These are phyloP conservation scores for Aspergillus piperis DNA, from an alignment of 2,329 filamentous ascomycete genomes.

Conservation along the genomic window DNA sequence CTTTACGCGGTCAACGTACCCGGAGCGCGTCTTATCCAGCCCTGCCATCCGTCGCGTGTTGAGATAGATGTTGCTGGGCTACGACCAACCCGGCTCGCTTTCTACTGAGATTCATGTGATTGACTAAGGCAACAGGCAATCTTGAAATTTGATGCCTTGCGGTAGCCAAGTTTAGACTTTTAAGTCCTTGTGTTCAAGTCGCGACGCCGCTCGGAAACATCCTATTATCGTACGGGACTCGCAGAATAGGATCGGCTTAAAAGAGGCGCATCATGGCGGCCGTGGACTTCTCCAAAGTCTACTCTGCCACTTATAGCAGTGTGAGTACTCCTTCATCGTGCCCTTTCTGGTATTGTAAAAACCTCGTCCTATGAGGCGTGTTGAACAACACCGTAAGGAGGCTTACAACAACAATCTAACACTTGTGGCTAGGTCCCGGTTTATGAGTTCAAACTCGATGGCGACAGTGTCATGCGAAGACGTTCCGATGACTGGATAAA, in stretches of 20 bases:
- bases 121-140: background rate
- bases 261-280: slow-evolving; percentile 35
- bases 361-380: background rate
- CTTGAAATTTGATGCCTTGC: slow-evolving; percentile 13
- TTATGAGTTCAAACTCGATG: slow-evolving; percentile 85
- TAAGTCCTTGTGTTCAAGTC: slow-evolving; percentile 13
- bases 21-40: slow-evolving; percentile 34
- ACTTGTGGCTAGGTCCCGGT: slow-evolving; percentile 72
- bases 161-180: slow-evolving; percentile 11
- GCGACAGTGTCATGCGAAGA: slow-evolving; percentile 94
- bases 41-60: slow-evolving; percentile 30
- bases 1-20: slow-evolving; percentile 39
- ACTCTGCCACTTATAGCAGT: slow-evolving; percentile 67
- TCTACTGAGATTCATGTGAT: slow-evolving; percentile 6
- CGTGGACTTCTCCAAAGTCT: slow-evolving; percentile 52
- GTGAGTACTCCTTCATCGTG: slow-evolving; percentile 39
- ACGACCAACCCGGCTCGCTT: slow-evolving; percentile 33
- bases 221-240: slow-evolving; percentile 24
- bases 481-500: slow-evolving; percentile 97
- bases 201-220: slow-evolving; percentile 15
- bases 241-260: slow-evolving; percentile 24
- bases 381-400: background rate
- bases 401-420: slow-evolving; percentile 9
- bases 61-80: slow-evolving; percentile 26
- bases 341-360: background rate